Base-by-base conservation (phyloP, 2,329 filamentous ascomycete genomes). In the Endoconidiophora laricicola region DNA sequence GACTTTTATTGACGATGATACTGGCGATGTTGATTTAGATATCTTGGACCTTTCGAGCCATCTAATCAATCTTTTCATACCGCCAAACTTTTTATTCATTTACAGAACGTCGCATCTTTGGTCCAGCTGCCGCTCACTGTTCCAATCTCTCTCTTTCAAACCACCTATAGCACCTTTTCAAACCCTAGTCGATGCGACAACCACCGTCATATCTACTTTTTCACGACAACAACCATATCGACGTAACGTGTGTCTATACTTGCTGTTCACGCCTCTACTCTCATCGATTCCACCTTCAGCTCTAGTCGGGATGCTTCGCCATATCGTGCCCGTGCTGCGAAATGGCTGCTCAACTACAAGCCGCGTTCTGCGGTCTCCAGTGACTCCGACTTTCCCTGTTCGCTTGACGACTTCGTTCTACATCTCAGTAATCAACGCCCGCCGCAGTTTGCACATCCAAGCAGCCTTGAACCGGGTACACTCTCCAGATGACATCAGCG, bases 311-410 rank as follows among this genome's bases (percentile, higher is more conserved):
- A 53, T 53, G 51, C 47, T 53, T 53, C 51, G 51, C 39, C 51
- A 53, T 40, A 50, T 53, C 24, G 51, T 53, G 47, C 51, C 51
- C 24, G 47, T 53, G 5, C 48, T 53, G 20, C 51, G 51, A 38
- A 49, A 43, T 38, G 48, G 46, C 37, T 53, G 37, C 37, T 49
- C 22, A 18, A 10, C 24, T 7, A 43, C 29, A 16, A 16, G 40
- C 40, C 47, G 33, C 18, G 18, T 10, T 9, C 39, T 49, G 12
- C 47, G 29, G 41, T 33, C 26, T 20, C 18, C 39, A n/a, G n/a
- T 43, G 47, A 16, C 16, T 6, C 16, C 33, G 23, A 29, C 29
- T 29, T 33, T 33, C 29, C 38, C 47, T 26, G 9, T 49, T 12
- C 39, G 40, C 12, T 26, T 26, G 14, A 29, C 38, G 38, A 36